Base-by-base conservation (phyloP, 2,329 filamentous ascomycete species). In the Grosmannia serpens region DNA sequence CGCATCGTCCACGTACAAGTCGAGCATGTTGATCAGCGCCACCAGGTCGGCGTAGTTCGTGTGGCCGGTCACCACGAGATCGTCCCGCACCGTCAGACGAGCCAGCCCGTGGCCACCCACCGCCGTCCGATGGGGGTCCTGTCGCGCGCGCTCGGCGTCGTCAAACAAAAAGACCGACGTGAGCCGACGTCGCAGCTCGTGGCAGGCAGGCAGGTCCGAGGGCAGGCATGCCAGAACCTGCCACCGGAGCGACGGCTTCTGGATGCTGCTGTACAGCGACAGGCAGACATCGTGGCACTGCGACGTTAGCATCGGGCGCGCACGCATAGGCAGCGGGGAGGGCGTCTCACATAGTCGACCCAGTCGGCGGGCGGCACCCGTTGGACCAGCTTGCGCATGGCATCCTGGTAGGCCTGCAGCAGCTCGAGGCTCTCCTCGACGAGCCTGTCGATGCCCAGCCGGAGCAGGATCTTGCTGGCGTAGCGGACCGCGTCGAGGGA, bases 31-130 rank as follows among this genome's bases (percentile, higher is more conserved):
- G 4, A 88, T 75, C 20, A 84, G 76, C 2, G 87, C 84, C 38
- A 78, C 76, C 1, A 96, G 78, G 58, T 85, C 77, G 20, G 76
- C 74, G 70, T 88, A 96, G 70, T 96, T 75, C 0, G 85, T 88
- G 33, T 75, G 65, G 20, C 74, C 73, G 4, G 70, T 75, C 63
- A 86, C 73, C 26, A 70, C 67, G 65, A 87, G 87, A 13, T 55
- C 58, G 22, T 55, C 56, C 6, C 60, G 59, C 3, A 26, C 47
- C 0, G 58, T 57, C 11, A 58, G 35, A 17, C 27, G 78, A 73
- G 1, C 75, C 70, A 6, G 70, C 65, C 15, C 70, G 65, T 11
- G 86, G 72, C 15, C 75, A 74, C 22, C 73, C 62, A 56, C 75
- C 74, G n/a, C 73, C 62, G 57, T 75, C 74, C 35, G 22, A 70